Evolutionary conservation across 257 asterid species (phyloP).

Genomic region (Penstemon eatonii): DNA sequence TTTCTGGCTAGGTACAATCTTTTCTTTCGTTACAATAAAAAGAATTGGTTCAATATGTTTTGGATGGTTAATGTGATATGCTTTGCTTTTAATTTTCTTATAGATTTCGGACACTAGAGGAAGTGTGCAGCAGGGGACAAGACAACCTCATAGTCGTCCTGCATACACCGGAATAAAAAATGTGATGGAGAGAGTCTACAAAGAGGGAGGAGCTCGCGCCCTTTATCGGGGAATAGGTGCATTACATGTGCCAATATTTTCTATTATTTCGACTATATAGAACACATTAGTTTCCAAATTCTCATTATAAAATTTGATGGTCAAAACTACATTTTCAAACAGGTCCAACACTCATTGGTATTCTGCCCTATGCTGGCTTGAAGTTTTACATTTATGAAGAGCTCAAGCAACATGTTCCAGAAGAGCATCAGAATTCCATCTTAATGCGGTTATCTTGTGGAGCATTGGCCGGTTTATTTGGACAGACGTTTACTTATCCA

Average conservation of each 20-base stretch:
- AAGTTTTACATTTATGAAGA: conserved; percentile 89
- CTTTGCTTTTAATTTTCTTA: neutral
- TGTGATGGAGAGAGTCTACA: conserved; percentile 70
- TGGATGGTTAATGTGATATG: neutral
- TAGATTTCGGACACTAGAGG: conserved; percentile 65
- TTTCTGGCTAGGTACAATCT: neutral
- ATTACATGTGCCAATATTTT: neutral
- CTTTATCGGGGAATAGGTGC: conserved; percentile 95
- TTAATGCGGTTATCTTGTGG: conserved; percentile 86
- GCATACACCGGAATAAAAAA: conserved; percentile 70
- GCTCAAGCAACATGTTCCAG: conserved; percentile 79
- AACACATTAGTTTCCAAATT: too few relatives aligned
- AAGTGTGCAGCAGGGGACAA: conserved; percentile 38
- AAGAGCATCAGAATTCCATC: conserved; percentile 78
- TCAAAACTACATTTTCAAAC: conserved; percentile 20
- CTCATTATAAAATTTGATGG: neutral
- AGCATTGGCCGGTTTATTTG: conserved; percentile 93
- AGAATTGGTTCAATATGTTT: neutral
- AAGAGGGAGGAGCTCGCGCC: conserved; percentile 80
- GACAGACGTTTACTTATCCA: conserved; percentile 94
- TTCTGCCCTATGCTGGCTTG: conserved; percentile 94
- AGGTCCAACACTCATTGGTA: conserved; percentile 95
- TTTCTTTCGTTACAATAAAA: neutral
- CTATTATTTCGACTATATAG: too few relatives aligned
- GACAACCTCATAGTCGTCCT: conserved; percentile 46